Conservation (phyloP, 1,139 yeast genomes). For the Pichia sp. region DNA sequence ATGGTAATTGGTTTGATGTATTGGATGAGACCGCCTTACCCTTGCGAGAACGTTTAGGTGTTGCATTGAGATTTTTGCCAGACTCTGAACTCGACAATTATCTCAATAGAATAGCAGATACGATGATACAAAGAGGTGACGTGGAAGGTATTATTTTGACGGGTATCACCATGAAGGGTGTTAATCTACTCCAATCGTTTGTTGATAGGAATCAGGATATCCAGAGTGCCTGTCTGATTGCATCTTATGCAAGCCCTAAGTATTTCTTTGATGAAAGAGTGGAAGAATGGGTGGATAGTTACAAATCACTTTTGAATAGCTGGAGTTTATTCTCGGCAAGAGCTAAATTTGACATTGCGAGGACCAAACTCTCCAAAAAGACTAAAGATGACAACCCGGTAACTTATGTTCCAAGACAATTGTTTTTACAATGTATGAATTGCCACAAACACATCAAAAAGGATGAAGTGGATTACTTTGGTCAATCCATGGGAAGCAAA, state of each 20-base stretch:
- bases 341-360: conserved; percentile 77
- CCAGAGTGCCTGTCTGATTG: conserved; percentile 82
- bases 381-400: conserved; percentile 41
- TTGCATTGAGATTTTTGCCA: conserved; percentile 76
- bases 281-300: conserved; percentile 70
- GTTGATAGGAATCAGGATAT: conserved; percentile 88
- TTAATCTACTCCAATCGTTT: conserved; percentile 76
- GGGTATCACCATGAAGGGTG: conserved; percentile 71
- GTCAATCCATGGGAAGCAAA: too few species aligned
- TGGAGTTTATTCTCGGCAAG: conserved; percentile 76
- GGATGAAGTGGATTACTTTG: not conserved
- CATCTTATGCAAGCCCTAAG: conserved; percentile 76
- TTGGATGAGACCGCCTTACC: conserved; percentile 87
- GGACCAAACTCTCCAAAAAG: conserved; percentile 58
- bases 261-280: conserved; percentile 68
- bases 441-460: conserved; percentile 61
- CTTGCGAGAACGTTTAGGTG: conserved; percentile 79
- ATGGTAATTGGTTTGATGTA: conserved; percentile 95
- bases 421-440: conserved; percentile 69
- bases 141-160: conserved; percentile 86
- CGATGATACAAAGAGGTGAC: conserved; percentile 73
- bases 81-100: conserved; percentile 69
- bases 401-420: conserved; percentile 61
- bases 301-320: conserved; percentile 68
- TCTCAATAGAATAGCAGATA: conserved; percentile 60